Evolutionary conservation across 208 protist species (phyloP).

Genomic region (Porcisia hertigi): DNA sequence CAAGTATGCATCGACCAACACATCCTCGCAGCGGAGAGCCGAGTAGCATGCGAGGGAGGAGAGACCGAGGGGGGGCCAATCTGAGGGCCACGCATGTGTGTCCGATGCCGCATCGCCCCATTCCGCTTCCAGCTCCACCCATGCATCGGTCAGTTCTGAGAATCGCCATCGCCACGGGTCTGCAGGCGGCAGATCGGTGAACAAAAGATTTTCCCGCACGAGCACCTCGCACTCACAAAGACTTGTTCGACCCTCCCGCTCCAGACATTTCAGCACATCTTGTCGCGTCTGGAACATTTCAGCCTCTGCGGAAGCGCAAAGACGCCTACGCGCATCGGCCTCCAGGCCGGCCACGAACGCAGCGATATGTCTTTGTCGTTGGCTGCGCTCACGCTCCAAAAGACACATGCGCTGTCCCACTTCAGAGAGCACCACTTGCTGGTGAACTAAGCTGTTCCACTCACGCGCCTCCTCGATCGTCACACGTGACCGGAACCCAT

Average conservation of each 20-base stretch:
- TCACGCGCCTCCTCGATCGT: conserved; percentile 1
- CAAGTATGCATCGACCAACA: conserved; percentile 26
- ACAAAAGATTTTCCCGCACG: neutral
- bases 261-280: conserved; percentile 3
- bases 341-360: conserved; percentile 11
- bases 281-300: conserved; percentile 1
- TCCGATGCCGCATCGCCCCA: conserved; percentile 10
- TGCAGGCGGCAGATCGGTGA: neutral
- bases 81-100: neutral
- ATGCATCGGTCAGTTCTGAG: conserved; percentile 4
- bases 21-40: conserved; percentile 21
- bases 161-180: neutral
- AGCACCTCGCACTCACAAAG: conserved; percentile 5
- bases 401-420: neutral
- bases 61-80: neutral
- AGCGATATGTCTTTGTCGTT: neutral
- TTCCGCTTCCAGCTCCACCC: conserved; percentile 6
- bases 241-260: neutral
- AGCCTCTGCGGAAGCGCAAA: conserved; percentile 3
- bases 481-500: conserved; percentile 7
- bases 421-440: neutral
- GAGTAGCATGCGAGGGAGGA: conserved; percentile 1
- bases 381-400: neutral
- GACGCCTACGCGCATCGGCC: neutral
- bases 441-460: neutral